Conservation (phyloP, 257 asterid genomes). For the Salvia rosmarinus region DNA sequence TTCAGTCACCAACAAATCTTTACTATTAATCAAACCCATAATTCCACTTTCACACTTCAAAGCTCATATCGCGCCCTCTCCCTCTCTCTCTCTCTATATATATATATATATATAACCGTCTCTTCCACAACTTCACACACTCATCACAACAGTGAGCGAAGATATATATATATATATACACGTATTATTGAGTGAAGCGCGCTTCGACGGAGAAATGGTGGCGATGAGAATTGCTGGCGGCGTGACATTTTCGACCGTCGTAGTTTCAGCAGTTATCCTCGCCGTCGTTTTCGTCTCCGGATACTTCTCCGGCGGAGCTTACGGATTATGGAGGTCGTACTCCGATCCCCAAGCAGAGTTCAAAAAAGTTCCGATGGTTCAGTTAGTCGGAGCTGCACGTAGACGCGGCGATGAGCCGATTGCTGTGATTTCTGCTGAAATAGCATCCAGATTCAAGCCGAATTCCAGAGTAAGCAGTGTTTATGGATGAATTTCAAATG, state of each 20-base stretch:
- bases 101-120: slow-evolving; percentile 40
- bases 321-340: slow-evolving; percentile 28
- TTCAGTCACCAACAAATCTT: slow-evolving; percentile 20
- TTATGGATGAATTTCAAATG: slow-evolving; percentile 1
- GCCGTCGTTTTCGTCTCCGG: slow-evolving; percentile 30
- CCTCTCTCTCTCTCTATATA: slow-evolving; percentile 7
- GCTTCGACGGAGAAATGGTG: slow-evolving; percentile 26
- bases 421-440: slow-evolving; percentile 46
- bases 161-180: neutral
- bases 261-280: slow-evolving; percentile 35
- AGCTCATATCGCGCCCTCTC: slow-evolving; percentile 11
- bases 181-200: neutral
- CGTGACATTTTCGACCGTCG: slow-evolving; percentile 14
- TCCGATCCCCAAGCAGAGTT: slow-evolving; percentile 27
- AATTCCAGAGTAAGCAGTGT: slow-evolving; percentile 33
- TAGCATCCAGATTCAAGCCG: slow-evolving; percentile 43
- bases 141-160: slow-evolving; percentile 28
- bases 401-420: slow-evolving; percentile 33
- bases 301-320: slow-evolving; percentile 27
- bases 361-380: slow-evolving; percentile 28
- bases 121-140: slow-evolving; percentile 45
- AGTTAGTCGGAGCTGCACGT: slow-evolving; percentile 41
- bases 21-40: slow-evolving; percentile 4
- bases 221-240: slow-evolving; percentile 32
- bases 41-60: neutral